A percentile compares a stretch with the other conserved stretches of the same genome.
Evolutionary conservation across 1,284 basidiomycete genomes (phyloP).

Genomic region (Cutaneotrichosporon sp.): DNA sequence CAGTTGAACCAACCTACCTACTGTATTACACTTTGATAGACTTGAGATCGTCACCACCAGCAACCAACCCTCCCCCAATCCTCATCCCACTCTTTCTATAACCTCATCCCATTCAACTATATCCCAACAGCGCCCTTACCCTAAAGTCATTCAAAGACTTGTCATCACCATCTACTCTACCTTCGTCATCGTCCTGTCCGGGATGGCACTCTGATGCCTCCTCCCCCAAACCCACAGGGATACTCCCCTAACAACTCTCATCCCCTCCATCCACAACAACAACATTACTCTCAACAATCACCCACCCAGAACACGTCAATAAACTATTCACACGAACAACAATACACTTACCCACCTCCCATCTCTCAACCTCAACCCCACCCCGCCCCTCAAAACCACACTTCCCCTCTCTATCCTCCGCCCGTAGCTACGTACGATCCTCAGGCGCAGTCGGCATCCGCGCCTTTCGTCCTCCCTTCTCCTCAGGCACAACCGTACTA

Average conservation of each 20-base stretch:
- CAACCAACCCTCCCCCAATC: neutral
- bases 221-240: slow-evolving; percentile 12
- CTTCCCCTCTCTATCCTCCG: neutral
- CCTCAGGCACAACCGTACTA: slow-evolving; percentile 2
- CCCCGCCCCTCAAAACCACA: neutral
- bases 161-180: neutral
- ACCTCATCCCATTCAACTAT: neutral
- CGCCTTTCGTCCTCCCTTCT: neutral
- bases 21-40: too few species aligned
- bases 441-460: neutral
- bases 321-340: neutral
- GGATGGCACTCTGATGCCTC: slow-evolving; percentile 19
- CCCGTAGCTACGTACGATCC: neutral
- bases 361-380: slow-evolving; percentile 1
- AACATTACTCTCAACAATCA: neutral
- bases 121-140: neutral
- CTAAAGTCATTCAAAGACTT: neutral
- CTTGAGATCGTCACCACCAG: too few species aligned
- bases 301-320: neutral
- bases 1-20: too few species aligned
- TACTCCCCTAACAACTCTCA: slow-evolving; percentile 9
- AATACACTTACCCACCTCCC: slow-evolving; percentile 4
- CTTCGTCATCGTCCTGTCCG: neutral
- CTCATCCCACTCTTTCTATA: neutral
- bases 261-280: slow-evolving; percentile 10